Base-by-base conservation (phyloP, 2,329 filamentous ascomycete species). In the Colletotrichum simmondsii region DNA sequence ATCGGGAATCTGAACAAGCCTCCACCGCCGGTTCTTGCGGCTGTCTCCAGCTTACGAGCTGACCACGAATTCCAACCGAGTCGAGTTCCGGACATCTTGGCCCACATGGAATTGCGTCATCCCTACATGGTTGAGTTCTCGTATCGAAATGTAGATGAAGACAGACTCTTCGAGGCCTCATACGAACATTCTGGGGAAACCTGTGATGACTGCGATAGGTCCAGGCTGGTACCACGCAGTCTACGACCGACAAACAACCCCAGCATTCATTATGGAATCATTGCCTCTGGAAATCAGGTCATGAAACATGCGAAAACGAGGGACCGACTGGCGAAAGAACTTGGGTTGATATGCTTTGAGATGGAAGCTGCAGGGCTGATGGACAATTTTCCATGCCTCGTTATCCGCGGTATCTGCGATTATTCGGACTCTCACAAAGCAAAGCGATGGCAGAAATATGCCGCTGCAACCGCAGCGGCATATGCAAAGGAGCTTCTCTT, bases 381-480 rank as follows among this genome's bases (percentile, higher is more conserved):
- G 49, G 67, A 73, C 14, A 68, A 71, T 1, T 73, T 80, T 4
- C 78, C 78, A 0, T 82, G 79, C 57, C 54, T 83, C 0, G 76
- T 80, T 0, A 79, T 84, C 30, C 77, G 80, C 2, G 81, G 81
- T 0, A 80, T 84, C 1, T 84, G 79, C 30, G 79, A 82, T 62
- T 84, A 83, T 58, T 77, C 80, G 3, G 82, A 85, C 63, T 79
- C 76, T 1, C 81, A 84, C 63, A 84, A 84, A 69, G 79, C 78
- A 56, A 79, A 84, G 8, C 12, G 32, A n/a, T 83, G 81, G 82
- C 78, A 82, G 35, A n/a, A 22, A 1, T 82, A 81, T 71, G 82
- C 82, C 0, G 80, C 83, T 1, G 75, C 75, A 0, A 77, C 76
- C 0, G 80, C 82, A 0, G 81, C 81, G 0, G 79, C 77, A 4